Evolutionary conservation across 768 basidiomycete genomes (phyloP).

Genomic region (Leucocoprinus leucothites): DNA sequence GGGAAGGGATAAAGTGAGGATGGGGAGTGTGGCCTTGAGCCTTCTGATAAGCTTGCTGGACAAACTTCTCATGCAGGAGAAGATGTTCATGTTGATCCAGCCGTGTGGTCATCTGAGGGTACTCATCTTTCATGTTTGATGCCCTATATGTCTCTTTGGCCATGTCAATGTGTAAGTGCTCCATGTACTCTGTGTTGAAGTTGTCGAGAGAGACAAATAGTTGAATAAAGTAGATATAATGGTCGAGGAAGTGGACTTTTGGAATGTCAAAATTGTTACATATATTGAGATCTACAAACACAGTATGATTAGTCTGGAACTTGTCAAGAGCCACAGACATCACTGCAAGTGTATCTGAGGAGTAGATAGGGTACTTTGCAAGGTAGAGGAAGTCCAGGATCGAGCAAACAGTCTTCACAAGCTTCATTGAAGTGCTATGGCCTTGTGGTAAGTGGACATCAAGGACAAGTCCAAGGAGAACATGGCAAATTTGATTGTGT

Average conservation of each 20-base stretch:
- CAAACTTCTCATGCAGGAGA: background rate
- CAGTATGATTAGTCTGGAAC: slow-evolving; percentile 27
- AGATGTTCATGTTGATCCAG: slow-evolving; percentile 14
- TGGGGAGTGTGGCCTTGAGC: slow-evolving; percentile 20
- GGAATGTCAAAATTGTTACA: slow-evolving; percentile 32
- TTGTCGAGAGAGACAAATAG: slow-evolving; percentile 26
- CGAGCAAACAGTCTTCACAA: slow-evolving; percentile 17
- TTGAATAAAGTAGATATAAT: slow-evolving; percentile 26
- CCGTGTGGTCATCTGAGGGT: slow-evolving; percentile 37
- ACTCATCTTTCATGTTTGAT: slow-evolving; percentile 24
- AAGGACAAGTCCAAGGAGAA: slow-evolving; percentile 29
- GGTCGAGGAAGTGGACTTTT: slow-evolving; percentile 28
- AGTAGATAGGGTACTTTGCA: slow-evolving; percentile 24
- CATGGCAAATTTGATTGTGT: slow-evolving; percentile 28
- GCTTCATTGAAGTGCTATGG: background rate
- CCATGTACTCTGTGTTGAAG: slow-evolving; percentile 31
- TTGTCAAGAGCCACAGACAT: slow-evolving; percentile 21
- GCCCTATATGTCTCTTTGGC: slow-evolving; percentile 26
- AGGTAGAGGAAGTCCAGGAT: slow-evolving; percentile 33
- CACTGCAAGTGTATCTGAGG: slow-evolving; percentile 19
- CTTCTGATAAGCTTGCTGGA: slow-evolving; percentile 20
- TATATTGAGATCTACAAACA: slow-evolving; percentile 26
- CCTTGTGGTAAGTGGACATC: slow-evolving; percentile 18
- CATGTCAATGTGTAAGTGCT: slow-evolving; percentile 16
- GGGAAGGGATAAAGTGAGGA: background rate